Conservation (phyloP, 371 early-diverging fungal genomes). For the Mucor piriformis region DNA sequence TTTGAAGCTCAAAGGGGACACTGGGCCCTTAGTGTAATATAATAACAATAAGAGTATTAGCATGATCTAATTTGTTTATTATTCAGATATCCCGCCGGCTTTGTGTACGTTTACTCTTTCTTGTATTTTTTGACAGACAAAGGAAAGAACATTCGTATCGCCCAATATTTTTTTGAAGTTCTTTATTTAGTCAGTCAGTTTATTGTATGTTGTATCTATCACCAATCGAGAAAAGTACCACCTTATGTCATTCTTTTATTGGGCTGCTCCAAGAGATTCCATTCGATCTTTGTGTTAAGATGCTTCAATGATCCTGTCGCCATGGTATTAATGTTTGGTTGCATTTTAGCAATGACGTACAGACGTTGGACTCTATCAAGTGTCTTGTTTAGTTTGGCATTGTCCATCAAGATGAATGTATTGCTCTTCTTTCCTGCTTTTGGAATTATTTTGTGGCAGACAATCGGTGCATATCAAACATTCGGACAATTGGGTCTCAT, state of each 20-base stretch:
- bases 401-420: constrained; percentile 94
- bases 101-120: constrained; percentile 82
- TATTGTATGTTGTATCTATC: constrained; percentile 70
- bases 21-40: constrained; percentile 87
- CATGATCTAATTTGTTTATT: neutral
- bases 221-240: constrained; percentile 54
- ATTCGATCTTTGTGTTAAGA: constrained; percentile 89
- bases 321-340: constrained; percentile 75
- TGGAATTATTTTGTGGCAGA: constrained; percentile 69
- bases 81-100: constrained; percentile 90
- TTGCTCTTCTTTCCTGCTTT: constrained; percentile 88
- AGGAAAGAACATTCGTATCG: constrained; percentile 72
- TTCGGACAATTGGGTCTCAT: constrained; percentile 51
- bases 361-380: constrained; percentile 56
- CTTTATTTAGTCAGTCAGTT: constrained; percentile 71
- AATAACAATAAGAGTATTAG: neutral
- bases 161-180: constrained; percentile 82
- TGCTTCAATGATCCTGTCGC: constrained; percentile 93
- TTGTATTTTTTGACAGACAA: constrained; percentile 69
- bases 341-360: constrained; percentile 63
- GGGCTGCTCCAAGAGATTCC: constrained; percentile 76
- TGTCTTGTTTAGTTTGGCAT: constrained; percentile 72
- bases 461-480: constrained; percentile 56
- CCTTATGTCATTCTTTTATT: constrained; percentile 66
- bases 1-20: constrained; percentile 78